phyloP scores from a whole-genome alignment of 2,329 filamentous ascomycete genomes.

The Colletotrichum ledebouriae region DNA sequence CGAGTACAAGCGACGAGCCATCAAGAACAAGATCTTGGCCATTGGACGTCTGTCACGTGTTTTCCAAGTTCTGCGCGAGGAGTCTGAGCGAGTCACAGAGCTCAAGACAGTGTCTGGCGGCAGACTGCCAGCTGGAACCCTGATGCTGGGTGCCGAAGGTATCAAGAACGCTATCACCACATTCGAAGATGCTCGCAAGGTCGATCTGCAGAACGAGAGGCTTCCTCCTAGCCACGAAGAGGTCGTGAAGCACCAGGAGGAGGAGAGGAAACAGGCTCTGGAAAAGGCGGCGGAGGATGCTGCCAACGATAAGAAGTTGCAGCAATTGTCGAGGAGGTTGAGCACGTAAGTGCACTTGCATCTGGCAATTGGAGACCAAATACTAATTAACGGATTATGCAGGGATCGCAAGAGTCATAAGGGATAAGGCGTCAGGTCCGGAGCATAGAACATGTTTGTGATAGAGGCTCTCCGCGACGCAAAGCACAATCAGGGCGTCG shows the following conservation, averaged over 20 bases:
- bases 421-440: constrained; percentile 23
- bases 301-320: constrained; percentile 90
- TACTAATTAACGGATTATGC: constrained; percentile 9
- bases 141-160: constrained; percentile 97
- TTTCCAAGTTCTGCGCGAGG: constrained; percentile 97
- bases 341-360: constrained; percentile 82
- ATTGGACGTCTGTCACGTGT: constrained; percentile 97
- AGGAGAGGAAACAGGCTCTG: constrained; percentile 84
- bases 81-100: constrained; percentile 96
- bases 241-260: constrained; percentile 84
- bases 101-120: constrained; percentile 97
- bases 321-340: constrained; percentile 88
- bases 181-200: constrained; percentile 97
- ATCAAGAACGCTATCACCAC: constrained; percentile 98
- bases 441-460: constrained; percentile 22
- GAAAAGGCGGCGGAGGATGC: constrained; percentile 89
- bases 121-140: constrained; percentile 90
- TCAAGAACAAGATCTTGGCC: constrained; percentile 99
- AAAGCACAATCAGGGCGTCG: constrained; percentile 38
- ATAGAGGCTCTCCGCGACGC: constrained; percentile 31
- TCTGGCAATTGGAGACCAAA: background rate
- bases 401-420: constrained; percentile 52
- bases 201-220: constrained; percentile 96
- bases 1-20: constrained; percentile 94
- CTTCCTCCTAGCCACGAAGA: constrained; percentile 94